phyloP scores from a whole-genome alignment of 495 filamentous ascomycete species.

The Aspergillus wentii region DNA sequence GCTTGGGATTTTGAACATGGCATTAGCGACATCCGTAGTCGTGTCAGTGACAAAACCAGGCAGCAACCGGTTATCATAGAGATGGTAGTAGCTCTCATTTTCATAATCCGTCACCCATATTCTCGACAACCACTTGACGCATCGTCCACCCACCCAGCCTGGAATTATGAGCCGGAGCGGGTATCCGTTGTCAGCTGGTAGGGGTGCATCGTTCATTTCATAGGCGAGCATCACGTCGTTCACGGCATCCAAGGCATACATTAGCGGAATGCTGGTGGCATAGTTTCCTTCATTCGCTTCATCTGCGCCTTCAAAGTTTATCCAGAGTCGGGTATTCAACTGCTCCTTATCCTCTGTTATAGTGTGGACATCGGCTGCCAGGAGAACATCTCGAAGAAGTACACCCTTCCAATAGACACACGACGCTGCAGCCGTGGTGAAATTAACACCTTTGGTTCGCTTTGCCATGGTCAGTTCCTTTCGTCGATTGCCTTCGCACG shows the following conservation, averaged over 20 bases:
- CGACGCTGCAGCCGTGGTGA: slow-evolving; percentile 53
- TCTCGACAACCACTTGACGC: slow-evolving; percentile 52
- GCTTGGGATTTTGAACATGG: slow-evolving; percentile 8
- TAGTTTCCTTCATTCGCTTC: slow-evolving; percentile 32
- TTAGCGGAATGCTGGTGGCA: slow-evolving; percentile 52
- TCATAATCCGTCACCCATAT: slow-evolving; percentile 50
- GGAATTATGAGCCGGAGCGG: slow-evolving; percentile 50
- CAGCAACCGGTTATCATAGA: slow-evolving; percentile 22
- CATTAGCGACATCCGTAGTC: slow-evolving; percentile 13
- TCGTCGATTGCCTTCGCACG: slow-evolving; percentile 59
- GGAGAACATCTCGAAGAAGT: slow-evolving; percentile 51
- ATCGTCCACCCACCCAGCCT: slow-evolving; percentile 48
- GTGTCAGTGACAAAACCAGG: slow-evolving; percentile 17
- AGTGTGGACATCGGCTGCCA: slow-evolving; percentile 39
- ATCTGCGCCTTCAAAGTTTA: slow-evolving; percentile 52
- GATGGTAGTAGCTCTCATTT: slow-evolving; percentile 25
- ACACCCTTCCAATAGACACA: slow-evolving; percentile 61
- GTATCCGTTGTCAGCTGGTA: slow-evolving; percentile 53
- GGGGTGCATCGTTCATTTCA: slow-evolving; percentile 45
- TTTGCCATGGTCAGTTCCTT: slow-evolving; percentile 54
- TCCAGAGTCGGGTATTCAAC: too few relatives aligned
- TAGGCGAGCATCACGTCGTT: slow-evolving; percentile 56
- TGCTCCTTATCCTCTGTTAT: too few relatives aligned
- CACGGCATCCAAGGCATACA: slow-evolving; percentile 43
- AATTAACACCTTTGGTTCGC: slow-evolving; percentile 55